Percentiles rank a stretch among this genome's conserved stretches.
Evolutionary conservation across 2,329 filamentous ascomycete genomes (phyloP).

Genomic region (Teratosphaeria zuluensis): DNA sequence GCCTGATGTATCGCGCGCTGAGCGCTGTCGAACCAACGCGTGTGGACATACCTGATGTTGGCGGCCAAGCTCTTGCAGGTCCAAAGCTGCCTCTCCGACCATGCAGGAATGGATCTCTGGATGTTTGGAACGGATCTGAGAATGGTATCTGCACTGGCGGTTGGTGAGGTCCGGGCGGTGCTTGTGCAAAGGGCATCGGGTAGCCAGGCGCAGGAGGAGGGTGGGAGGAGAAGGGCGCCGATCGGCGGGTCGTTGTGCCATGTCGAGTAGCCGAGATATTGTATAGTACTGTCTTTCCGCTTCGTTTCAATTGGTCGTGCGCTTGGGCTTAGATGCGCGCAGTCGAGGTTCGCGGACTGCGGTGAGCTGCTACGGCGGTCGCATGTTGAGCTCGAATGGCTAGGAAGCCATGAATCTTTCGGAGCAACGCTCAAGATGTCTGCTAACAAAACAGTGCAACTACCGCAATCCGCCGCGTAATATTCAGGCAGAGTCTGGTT

Average conservation of each 20-base stretch:
- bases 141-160: constrained; percentile 37
- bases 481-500: no score
- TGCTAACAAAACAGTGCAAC: not conserved
- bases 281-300: not conserved
- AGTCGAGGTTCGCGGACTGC: not conserved
- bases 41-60: constrained; percentile 17
- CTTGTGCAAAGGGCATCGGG: constrained; percentile 22
- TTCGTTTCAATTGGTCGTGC: not conserved
- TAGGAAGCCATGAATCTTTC: not conserved
- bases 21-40: not conserved
- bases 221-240: constrained; percentile 15
- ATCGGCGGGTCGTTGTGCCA: constrained; percentile 25
- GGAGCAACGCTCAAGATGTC: not conserved
- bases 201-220: constrained; percentile 26
- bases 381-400: constrained; percentile 1
- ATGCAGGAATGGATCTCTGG: constrained; percentile 38
- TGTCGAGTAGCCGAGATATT: constrained; percentile 5
- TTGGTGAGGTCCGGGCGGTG: constrained; percentile 21
- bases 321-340: not conserved
- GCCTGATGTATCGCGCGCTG: not conserved
- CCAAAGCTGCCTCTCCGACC: constrained; percentile 35
- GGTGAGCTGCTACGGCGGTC: not conserved
- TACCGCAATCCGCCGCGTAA: no score
- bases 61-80: constrained; percentile 22
- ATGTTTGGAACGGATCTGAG: constrained; percentile 35